Percentiles rank a stretch among this genome's conserved stretches.
These are phyloP conservation scores for Artemisia annua DNA, from an alignment of 129 eudicot species.

Conservation along the genomic window DNA sequence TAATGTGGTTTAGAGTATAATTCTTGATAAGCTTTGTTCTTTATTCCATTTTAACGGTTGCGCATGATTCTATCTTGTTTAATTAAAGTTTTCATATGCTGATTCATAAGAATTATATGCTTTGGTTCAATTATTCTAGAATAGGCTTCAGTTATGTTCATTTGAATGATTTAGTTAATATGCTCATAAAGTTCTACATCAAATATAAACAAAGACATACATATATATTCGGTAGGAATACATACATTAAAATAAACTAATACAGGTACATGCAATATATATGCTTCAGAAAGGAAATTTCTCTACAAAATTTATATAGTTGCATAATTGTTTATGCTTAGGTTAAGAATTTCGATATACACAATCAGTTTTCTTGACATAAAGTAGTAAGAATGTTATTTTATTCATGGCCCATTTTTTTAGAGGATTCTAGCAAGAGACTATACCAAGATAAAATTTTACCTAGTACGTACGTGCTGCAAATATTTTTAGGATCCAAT, in stretches of 20 bases:
- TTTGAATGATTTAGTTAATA: neutral
- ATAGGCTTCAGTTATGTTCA: neutral
- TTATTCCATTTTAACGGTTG: conserved; percentile 26
- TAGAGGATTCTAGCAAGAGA: too few species aligned
- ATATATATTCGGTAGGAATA: too few species aligned
- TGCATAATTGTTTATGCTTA: neutral
- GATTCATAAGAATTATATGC: conserved; percentile 37
- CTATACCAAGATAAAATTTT: too few species aligned
- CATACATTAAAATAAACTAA: neutral
- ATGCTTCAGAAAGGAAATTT: neutral
- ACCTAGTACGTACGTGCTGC: too few species aligned
- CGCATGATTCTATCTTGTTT: conserved; percentile 4
- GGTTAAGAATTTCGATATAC: neutral
- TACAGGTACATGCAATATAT: neutral
- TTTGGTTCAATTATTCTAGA: conserved; percentile 24
- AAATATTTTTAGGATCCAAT: too few species aligned
- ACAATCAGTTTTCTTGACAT: neutral
- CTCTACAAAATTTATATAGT: neutral
- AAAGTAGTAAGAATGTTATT: too few species aligned
- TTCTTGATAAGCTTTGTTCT: conserved; percentile 21
- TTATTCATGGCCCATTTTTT: too few species aligned
- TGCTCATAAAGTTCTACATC: neutral
- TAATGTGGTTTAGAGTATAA: neutral
- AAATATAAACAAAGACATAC: too few species aligned
- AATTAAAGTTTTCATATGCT: conserved; percentile 31